phyloP scores from a whole-genome alignment of 768 basidiomycete genomes.

The Galerina sulciceps region DNA sequence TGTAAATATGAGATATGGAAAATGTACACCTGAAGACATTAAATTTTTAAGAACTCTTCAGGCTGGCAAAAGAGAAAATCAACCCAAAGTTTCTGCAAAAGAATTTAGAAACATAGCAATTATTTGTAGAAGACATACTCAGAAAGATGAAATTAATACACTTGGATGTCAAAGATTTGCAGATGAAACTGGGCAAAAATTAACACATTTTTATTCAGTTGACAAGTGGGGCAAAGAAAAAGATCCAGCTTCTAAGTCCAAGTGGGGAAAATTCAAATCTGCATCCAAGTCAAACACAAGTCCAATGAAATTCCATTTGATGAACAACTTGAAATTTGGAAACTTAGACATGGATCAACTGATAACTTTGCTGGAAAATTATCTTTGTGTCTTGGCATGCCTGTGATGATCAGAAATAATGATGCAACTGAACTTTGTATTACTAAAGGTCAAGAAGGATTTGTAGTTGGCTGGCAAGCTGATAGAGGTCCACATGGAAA shows the following conservation, averaged over 20 bases:
- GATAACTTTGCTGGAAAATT: background rate
- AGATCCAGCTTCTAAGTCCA: too few relatives aligned
- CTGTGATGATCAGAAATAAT: constrained; percentile 35
- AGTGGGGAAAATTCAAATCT: too few relatives aligned
- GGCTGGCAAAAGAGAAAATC: constrained; percentile 21
- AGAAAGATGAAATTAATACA: constrained; percentile 37
- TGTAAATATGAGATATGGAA: constrained; percentile 36
- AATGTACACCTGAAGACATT: constrained; percentile 30
- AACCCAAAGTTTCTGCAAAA: constrained; percentile 6
- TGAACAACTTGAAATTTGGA: too few relatives aligned
- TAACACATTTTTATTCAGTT: constrained; percentile 31
- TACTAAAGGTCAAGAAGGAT: constrained; percentile 11
- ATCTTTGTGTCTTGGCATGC: constrained; percentile 24
- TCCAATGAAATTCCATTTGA: too few relatives aligned
- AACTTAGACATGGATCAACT: too few relatives aligned
- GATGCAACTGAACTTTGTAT: constrained; percentile 18
- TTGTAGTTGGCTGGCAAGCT: constrained; percentile 3
- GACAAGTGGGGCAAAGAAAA: constrained; percentile 3
- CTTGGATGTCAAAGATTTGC: constrained; percentile 32
- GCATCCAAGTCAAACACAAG: too few relatives aligned
- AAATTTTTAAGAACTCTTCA: constrained; percentile 28
- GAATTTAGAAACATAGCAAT: constrained; percentile 34
- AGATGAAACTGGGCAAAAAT: constrained; percentile 21
- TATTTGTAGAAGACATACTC: constrained; percentile 34
- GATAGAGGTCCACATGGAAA: constrained; percentile 14